A percentile compares a stretch with the other conserved stretches of the same genome.
Conservation (phyloP, 306 rosid genomes). For the Ormosia semicastrata region DNA sequence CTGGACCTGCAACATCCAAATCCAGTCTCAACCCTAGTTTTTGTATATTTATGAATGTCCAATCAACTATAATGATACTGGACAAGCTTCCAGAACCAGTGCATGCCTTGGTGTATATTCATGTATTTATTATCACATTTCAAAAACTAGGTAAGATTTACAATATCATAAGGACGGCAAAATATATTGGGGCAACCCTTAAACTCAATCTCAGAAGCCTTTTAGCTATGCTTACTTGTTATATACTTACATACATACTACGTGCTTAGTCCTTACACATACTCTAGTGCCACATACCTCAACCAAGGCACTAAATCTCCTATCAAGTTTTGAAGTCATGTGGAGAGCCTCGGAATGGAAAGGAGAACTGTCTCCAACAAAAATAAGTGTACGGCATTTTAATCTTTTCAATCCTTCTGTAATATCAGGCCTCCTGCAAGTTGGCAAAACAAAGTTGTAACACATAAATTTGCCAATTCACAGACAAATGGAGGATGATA, state of each 20-base stretch:
- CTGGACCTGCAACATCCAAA: conserved; percentile 64
- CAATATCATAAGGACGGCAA: background rate
- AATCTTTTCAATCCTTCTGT: conserved; percentile 75
- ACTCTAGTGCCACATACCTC: conserved; percentile 57
- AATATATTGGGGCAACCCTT: background rate
- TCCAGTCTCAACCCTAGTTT: background rate
- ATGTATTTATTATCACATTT: background rate
- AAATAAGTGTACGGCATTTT: conserved; percentile 84
- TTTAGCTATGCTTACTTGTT: background rate
- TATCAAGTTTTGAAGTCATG: conserved; percentile 85
- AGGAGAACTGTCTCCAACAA: conserved; percentile 96
- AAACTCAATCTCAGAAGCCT: background rate
- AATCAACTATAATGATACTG: background rate
- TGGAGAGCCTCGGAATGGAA: conserved; percentile 91
- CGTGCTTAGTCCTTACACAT: background rate
- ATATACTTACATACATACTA: background rate
- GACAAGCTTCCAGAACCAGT: background rate
- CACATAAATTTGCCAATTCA: background rate
- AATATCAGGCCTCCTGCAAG: conserved; percentile 83
- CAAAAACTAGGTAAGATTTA: background rate
- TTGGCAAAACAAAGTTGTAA: conserved; percentile 26
- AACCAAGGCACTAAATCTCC: conserved; percentile 91
- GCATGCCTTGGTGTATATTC: background rate
- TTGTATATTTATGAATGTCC: conserved; percentile 1
- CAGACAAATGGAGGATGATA: background rate